Base-by-base conservation (phyloP, 495 filamentous ascomycete genomes). In the Viridothelium virens region DNA sequence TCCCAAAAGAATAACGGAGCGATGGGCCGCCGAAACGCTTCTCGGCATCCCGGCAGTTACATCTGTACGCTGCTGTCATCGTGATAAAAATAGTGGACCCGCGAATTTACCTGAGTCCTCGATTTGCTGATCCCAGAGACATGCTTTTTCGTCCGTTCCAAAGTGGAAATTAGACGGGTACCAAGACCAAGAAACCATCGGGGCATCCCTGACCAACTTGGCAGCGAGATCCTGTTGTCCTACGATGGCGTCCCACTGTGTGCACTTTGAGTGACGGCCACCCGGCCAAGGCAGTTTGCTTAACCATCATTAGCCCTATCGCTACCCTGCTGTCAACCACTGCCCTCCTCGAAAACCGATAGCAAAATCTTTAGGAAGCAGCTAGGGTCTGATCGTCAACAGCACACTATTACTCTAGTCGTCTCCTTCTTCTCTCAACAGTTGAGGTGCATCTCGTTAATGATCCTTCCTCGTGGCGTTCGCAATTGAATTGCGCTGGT, bases 71-170 rank as follows among this genome's bases (percentile, higher is more conserved):
- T 25, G 25, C 25, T 25, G 25, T 25, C 25, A 25, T 25, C 25
- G 25, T 25, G 25, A 25, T 34, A 11, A 59, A 59, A 59, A 7
- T 59, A 34, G 53, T 59, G 53, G 53, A 59, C 14, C 53, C 18
- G 11, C 31, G 14, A 33, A 59, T 59, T 36, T 59, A 59, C 36
- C 53, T 59, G 53, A 33, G 53, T 59, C 53, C 31, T 33, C 18
- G 53, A 36, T 33, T 14, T 31, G 14, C 53, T 36, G 31, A 10
- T 59, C 5, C 7, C 53, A 59, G 31, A 31, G 53, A 59, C 53
- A 59, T 59, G 18, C 53, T 59, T 59, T 59, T 59, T 59, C 53
- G 31, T 36, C 25, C 6, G 10, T 18, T 31, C 31, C 53, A 59
- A 2, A 59, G 31, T 6, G 25, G 10, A 59, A 36, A 36, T 59